A percentile compares a stretch with the other conserved stretches of the same genome.
Conservation (phyloP, 1,284 basidiomycete genomes). For the Porodaedalea pini region DNA sequence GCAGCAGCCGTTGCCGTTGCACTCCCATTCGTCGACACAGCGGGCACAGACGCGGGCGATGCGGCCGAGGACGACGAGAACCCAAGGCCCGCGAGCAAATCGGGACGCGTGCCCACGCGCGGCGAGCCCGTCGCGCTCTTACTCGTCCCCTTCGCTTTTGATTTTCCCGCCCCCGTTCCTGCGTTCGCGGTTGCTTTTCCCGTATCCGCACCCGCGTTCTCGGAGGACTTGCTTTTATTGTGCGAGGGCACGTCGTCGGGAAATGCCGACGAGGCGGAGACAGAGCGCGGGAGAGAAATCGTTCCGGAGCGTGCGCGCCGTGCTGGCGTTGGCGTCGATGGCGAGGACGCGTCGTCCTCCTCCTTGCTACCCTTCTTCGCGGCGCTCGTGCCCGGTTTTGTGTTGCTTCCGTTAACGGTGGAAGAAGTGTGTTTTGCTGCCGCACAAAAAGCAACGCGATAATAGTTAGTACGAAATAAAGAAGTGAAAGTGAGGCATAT, state of each 20-base stretch:
- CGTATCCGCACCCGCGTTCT: not conserved
- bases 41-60: not conserved
- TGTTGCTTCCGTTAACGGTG: not conserved
- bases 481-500: not conserved
- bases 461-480: no score
- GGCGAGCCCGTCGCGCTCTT: slow-evolving; percentile 17
- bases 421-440: not conserved
- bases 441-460: no score
- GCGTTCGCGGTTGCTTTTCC: not conserved
- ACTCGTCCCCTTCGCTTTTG: not conserved
- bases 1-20: not conserved
- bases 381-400: not conserved
- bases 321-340: slow-evolving; percentile 5
- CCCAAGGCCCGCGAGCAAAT: slow-evolving; percentile 2
- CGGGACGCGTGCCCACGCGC: not conserved
- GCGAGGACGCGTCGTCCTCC: not conserved
- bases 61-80: not conserved
- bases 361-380: not conserved
- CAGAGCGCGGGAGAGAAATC: slow-evolving; percentile 6
- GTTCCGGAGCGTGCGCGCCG: slow-evolving; percentile 14
- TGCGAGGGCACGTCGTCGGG: not conserved
- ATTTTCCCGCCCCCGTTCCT: not conserved
- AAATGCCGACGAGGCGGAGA: slow-evolving; percentile 8
- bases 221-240: not conserved
- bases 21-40: not conserved